Evolutionary conservation across 1,284 basidiomycete species (phyloP).

Genomic region (Leccinum subrobustum): DNA sequence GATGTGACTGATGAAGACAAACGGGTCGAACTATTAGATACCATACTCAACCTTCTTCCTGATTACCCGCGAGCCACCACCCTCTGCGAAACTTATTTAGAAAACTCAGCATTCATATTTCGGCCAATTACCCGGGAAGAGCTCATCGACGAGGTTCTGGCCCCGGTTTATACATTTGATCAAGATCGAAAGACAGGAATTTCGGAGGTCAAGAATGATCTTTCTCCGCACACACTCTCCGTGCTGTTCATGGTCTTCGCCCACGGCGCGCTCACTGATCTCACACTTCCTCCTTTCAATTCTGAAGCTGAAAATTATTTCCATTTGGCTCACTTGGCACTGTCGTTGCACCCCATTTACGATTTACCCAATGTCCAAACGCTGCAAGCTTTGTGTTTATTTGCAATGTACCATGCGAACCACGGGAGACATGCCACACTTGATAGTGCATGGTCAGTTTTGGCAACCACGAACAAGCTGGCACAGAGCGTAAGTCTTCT

Average conservation of each 20-base stretch:
- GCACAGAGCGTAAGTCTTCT: slow-evolving; percentile 52
- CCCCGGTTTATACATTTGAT: slow-evolving; percentile 54
- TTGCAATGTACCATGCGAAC: slow-evolving; percentile 55
- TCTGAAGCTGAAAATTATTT: slow-evolving; percentile 61
- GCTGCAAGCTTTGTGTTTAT: slow-evolving; percentile 56
- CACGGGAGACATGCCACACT: slow-evolving; percentile 51
- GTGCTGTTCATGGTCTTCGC: slow-evolving; percentile 60
- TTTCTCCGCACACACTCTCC: slow-evolving; percentile 54
- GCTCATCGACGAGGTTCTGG: slow-evolving; percentile 60
- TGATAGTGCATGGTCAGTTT: slow-evolving; percentile 51
- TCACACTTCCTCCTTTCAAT: slow-evolving; percentile 59
- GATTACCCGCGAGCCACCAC: slow-evolving; percentile 58
- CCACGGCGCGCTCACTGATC: slow-evolving; percentile 59
- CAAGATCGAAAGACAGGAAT: slow-evolving; percentile 40
- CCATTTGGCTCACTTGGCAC: slow-evolving; percentile 52
- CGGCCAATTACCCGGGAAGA: slow-evolving; percentile 63
- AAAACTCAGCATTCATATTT: slow-evolving; percentile 61
- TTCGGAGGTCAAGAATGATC: slow-evolving; percentile 24
- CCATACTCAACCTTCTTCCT: slow-evolving; percentile 48
- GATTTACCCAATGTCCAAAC: slow-evolving; percentile 63
- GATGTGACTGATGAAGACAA: slow-evolving; percentile 31
- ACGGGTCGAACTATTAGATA: slow-evolving; percentile 38
- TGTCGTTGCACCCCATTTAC: slow-evolving; percentile 59
- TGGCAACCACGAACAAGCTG: slow-evolving; percentile 51
- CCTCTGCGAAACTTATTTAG: slow-evolving; percentile 65